Evolutionary conservation across 2,329 filamentous ascomycete genomes (phyloP).

Genomic region (Knufia fluminis): DNA sequence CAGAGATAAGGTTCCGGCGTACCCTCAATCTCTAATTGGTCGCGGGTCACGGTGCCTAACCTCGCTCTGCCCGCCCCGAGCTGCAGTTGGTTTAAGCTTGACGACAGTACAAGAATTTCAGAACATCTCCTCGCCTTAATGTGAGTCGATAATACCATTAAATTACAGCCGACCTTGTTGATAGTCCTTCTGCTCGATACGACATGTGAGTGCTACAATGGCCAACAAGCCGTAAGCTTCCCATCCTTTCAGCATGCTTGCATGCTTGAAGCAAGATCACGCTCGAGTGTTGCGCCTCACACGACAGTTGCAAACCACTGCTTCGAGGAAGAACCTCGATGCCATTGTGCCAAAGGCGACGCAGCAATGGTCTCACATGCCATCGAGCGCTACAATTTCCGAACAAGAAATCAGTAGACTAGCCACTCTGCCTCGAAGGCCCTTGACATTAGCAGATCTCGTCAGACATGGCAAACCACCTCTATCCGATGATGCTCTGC

Average conservation of each 20-base stretch:
- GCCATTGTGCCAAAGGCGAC: slow-evolving; percentile 4
- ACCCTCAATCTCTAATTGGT: no score
- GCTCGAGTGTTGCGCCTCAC: background rate
- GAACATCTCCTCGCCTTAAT: no score
- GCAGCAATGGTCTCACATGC: slow-evolving; percentile 25
- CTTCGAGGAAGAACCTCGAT: background rate
- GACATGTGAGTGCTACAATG: no score
- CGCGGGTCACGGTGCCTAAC: no score
- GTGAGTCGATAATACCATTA: no score
- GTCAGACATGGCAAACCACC: slow-evolving; percentile 85
- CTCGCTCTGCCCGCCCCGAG: no score
- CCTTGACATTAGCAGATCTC: slow-evolving; percentile 76
- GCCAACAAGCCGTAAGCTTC: background rate
- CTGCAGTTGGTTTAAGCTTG: no score
- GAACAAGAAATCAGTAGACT: slow-evolving; percentile 72
- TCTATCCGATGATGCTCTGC: slow-evolving; percentile 66
- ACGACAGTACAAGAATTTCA: no score
- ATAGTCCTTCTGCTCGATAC: no score
- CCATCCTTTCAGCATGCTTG: background rate
- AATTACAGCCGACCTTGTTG: no score
- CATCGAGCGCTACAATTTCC: slow-evolving; percentile 43
- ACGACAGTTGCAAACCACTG: background rate
- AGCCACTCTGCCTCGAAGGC: slow-evolving; percentile 67
- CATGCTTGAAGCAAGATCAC: background rate
- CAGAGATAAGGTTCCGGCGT: no score